Base-by-base conservation (phyloP, 2,329 filamentous ascomycete species). In the Pestalotiopsis sp. region DNA sequence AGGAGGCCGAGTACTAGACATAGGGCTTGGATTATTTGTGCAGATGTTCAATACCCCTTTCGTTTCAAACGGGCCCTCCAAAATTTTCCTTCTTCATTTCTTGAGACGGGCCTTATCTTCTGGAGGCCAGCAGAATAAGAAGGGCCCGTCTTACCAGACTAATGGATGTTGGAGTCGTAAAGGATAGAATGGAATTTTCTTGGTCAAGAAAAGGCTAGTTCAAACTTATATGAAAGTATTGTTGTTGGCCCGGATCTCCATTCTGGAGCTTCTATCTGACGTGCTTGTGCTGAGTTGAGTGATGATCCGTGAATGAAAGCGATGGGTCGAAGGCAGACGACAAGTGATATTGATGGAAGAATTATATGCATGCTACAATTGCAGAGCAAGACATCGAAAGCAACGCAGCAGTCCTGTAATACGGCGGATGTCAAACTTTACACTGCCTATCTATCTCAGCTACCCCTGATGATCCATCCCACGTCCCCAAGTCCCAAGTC, bases 1-100 rank as follows among this genome's bases (percentile, higher is more conserved):
- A 82, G 64, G 89, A 91, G 73, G 85, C 79, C 66, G 94, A 97
- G 88, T 97, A 97, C 87, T 97, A 95, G 81, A 52, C n/a, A 17
- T n/a, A 22, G 30, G 48, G 40, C 40, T 39, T 40, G 57, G 66
- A 58, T 62, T 60, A 48, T n/a, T 39, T 48, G 48, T 55, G 59
- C 56, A 26, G 62, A 67, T 64, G 65, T 65, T 62, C 9, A 63
- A 69, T 64, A 69, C 66, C 63, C 61, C 39, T 58, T 56, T 39
- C 26, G 22, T 58, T 67, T 40, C 56, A 22, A 48, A 40, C 24
- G 13, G 17, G 38, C 57, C 11, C 55, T 39, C 20, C 26, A 39
- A 56, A 35, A 48, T 60, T 67, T 65, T 39, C 58, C 35, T 35
- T 35, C 48, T 65, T 65, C 62, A 26, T 64, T 64, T 52, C 61